Percentiles rank a stretch among this genome's conserved stretches.
phyloP scores from a whole-genome alignment of 495 filamentous ascomycete genomes.

The Hypoxylon lienhwacheense region DNA sequence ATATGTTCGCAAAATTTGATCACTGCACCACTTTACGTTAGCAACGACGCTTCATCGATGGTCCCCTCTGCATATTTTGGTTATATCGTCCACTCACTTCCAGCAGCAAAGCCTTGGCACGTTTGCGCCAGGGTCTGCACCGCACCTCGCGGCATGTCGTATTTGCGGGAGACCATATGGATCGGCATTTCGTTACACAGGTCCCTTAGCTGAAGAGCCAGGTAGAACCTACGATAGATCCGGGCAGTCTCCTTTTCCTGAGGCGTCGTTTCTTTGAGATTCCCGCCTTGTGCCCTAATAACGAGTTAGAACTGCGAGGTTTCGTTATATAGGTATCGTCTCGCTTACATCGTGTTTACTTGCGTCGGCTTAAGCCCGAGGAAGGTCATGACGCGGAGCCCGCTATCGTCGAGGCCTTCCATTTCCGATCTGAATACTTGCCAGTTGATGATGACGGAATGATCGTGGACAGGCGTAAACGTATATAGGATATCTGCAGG shows the following conservation, averaged over 20 bases:
- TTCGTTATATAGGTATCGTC: background rate
- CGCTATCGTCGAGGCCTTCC: slow-evolving; percentile 70
- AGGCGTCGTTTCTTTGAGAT: slow-evolving; percentile 63
- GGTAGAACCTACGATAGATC: slow-evolving; percentile 76
- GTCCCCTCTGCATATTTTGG: background rate
- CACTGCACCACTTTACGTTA: slow-evolving; percentile 55
- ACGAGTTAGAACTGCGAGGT: slow-evolving; percentile 35
- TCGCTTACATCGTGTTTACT: slow-evolving; percentile 68
- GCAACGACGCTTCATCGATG: slow-evolving; percentile 5
- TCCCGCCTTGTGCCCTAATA: slow-evolving; percentile 69
- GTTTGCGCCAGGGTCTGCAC: slow-evolving; percentile 75
- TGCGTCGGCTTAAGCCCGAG: slow-evolving; percentile 69
- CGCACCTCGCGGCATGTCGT: slow-evolving; percentile 66
- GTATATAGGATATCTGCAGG: slow-evolving; percentile 67
- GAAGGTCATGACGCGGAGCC: slow-evolving; percentile 66
- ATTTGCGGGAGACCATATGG: slow-evolving; percentile 67
- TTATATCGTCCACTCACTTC: slow-evolving; percentile 47
- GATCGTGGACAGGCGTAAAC: slow-evolving; percentile 71
- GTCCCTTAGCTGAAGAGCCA: slow-evolving; percentile 78
- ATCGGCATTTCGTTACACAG: slow-evolving; percentile 79
- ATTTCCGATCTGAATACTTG: slow-evolving; percentile 70
- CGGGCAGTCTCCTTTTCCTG: slow-evolving; percentile 62
- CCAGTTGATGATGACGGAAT: slow-evolving; percentile 67
- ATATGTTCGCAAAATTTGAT: slow-evolving; percentile 69
- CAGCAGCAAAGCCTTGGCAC: slow-evolving; percentile 77